These are phyloP conservation scores for Cenchrus purpureus DNA, from an alignment of 176 grass and related monocot species.

Conservation along the genomic window DNA sequence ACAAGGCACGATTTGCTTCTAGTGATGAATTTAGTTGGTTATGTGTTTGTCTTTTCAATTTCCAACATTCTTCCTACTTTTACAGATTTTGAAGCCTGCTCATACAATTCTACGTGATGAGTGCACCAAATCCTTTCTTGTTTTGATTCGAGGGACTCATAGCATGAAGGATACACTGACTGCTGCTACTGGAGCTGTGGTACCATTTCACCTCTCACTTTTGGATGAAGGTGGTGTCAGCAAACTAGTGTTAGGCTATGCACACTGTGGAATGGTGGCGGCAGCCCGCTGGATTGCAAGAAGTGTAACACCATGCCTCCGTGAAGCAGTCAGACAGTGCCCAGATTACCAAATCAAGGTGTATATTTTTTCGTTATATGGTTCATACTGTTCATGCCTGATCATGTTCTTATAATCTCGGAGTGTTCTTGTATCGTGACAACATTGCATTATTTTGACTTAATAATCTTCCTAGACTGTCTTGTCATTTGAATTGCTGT, in stretches of 20 bases:
- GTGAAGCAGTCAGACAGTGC: constrained; percentile 60
- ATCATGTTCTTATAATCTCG: not conserved
- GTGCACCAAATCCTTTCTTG: constrained; percentile 82
- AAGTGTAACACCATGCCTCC: constrained; percentile 73
- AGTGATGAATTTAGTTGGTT: constrained; percentile 13
- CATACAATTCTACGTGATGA: constrained; percentile 89
- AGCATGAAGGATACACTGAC: constrained; percentile 86
- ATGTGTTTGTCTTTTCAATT: constrained; percentile 18
- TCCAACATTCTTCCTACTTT: constrained; percentile 14
- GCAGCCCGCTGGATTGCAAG: constrained; percentile 95
- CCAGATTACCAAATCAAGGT: constrained; percentile 96
- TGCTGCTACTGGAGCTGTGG: constrained; percentile 90
- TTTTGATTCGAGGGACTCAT: constrained; percentile 95
- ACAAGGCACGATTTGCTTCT: not conserved
- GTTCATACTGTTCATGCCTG: constrained; percentile 17
- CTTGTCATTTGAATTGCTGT: constrained; percentile 23
- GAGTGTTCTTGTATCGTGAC: not conserved
- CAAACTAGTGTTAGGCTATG: constrained; percentile 95
- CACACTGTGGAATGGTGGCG: constrained; percentile 93
- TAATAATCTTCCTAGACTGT: not conserved
- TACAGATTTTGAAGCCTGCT: constrained; percentile 85
- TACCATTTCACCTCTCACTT: constrained; percentile 95
- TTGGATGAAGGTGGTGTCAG: constrained; percentile 89
- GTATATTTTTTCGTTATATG: constrained; percentile 37
- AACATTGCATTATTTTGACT: not conserved